These are phyloP conservation scores for Exserohilum turcica DNA, from an alignment of 2,329 filamentous ascomycete genomes.

Conservation along the genomic window DNA sequence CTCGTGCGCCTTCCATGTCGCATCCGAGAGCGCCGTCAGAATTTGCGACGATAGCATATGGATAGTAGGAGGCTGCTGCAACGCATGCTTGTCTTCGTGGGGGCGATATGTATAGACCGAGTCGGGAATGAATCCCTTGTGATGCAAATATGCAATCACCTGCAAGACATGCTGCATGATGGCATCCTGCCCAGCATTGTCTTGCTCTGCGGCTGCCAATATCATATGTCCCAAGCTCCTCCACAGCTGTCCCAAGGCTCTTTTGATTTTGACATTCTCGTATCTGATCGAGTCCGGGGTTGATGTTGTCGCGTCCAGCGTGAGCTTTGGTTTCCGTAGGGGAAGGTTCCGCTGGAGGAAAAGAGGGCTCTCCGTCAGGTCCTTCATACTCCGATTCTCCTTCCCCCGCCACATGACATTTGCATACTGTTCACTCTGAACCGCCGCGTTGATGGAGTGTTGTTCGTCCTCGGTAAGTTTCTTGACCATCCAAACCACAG, in stretches of 20 bases:
- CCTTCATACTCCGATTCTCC: constrained; percentile 22
- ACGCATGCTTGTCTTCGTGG: constrained; percentile 40
- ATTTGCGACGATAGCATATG: constrained; percentile 56
- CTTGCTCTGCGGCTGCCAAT: constrained; percentile 40
- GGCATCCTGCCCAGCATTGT: constrained; percentile 19
- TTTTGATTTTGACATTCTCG: constrained; percentile 33
- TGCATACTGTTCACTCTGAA: constrained; percentile 21
- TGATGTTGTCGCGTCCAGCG: constrained; percentile 33
- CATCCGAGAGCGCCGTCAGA: constrained; percentile 56
- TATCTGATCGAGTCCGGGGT: constrained; percentile 33
- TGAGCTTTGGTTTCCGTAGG: constrained; percentile 19
- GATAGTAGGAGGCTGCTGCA: constrained; percentile 55
- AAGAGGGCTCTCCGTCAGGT: constrained; percentile 34
- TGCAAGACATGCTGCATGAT: constrained; percentile 54
- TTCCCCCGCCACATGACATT: constrained; percentile 26
- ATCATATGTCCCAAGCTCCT: constrained; percentile 54
- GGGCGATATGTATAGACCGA: constrained; percentile 52
- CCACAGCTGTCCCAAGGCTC: constrained; percentile 54
- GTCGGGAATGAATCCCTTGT: constrained; percentile 53
- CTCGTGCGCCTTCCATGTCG: constrained; percentile 56
- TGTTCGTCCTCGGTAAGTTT: constrained; percentile 46
- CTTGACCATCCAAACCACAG: constrained; percentile 54
- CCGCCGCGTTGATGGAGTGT: constrained; percentile 13
- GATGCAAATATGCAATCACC: constrained; percentile 56
- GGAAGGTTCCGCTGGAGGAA: constrained; percentile 20